Percentiles rank a stretch among this genome's conserved stretches.
Evolutionary conservation across 805 yeast species (phyloP).

Genomic region (Cyberlindnera maritima): DNA sequence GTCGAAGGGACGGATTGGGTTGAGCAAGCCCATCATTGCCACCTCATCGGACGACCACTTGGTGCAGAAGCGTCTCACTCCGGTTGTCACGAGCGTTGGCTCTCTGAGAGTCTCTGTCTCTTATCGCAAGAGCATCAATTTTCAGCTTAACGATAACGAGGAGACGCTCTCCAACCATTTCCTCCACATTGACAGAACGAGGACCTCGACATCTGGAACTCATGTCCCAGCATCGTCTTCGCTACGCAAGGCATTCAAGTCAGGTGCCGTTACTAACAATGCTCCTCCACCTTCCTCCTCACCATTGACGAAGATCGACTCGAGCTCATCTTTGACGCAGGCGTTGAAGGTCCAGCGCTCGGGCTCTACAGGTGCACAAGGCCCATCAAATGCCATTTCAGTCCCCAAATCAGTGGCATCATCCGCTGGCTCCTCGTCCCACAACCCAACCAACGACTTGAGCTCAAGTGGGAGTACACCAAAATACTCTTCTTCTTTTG

Average conservation of each 20-base stretch:
- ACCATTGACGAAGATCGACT: conserved; percentile 40
- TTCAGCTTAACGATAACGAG: conserved; percentile 66
- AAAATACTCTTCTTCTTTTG: conserved; percentile 69
- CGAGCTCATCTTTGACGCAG: conserved; percentile 41
- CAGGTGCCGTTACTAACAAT: conserved; percentile 29
- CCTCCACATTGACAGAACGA: conserved; percentile 40
- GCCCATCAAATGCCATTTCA: conserved; percentile 18
- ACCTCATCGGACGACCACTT: conserved; percentile 42
- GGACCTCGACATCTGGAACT: conserved; percentile 7
- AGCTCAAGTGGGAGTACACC: conserved; percentile 48
- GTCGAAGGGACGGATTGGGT: conserved; percentile 81
- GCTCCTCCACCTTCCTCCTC: conserved; percentile 27
- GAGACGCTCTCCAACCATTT: conserved; percentile 59
- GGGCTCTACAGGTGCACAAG: conserved; percentile 25
- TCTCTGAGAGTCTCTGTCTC: conserved; percentile 72
- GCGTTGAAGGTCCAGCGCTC: conserved; percentile 39
- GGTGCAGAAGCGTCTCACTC: conserved; percentile 59
- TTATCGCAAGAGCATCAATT: conserved; percentile 69
- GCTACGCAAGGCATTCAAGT: conserved; percentile 29
- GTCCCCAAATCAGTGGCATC: conserved; percentile 30
- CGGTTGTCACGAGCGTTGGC: conserved; percentile 76
- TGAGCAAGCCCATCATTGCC: conserved; percentile 61
- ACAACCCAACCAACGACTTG: conserved; percentile 21
- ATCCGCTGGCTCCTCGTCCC: conserved; percentile 22
- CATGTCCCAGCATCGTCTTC: conserved; percentile 20